A percentile compares a stretch with the other conserved stretches of the same genome.
Conservation (phyloP, 176 grass and related monocot species). For the Carex littledalei region DNA sequence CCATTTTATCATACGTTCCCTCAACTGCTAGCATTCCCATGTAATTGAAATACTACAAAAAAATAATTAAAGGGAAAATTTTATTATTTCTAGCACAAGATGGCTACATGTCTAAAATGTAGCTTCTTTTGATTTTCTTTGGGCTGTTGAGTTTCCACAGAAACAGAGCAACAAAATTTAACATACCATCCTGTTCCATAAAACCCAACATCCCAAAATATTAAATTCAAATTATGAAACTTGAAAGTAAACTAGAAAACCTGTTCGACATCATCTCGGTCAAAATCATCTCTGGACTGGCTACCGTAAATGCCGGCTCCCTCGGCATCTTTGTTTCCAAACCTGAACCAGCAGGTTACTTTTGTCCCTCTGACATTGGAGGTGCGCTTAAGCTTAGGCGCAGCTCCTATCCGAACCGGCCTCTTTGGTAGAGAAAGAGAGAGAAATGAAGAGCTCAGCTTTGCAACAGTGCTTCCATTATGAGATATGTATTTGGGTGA, state of each 20-base stretch:
- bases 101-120: background rate
- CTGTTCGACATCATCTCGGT: slow-evolving; percentile 95
- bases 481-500: slow-evolving; percentile 15
- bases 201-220: background rate
- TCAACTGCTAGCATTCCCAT: slow-evolving; percentile 99
- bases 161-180: background rate
- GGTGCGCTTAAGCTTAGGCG: slow-evolving; percentile 19
- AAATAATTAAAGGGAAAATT: background rate
- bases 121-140: background rate
- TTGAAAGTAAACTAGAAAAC: slow-evolving; percentile 9
- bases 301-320: slow-evolving; percentile 83
- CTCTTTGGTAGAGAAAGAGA: slow-evolving; percentile 16
- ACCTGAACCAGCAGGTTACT: slow-evolving; percentile 71
- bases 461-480: slow-evolving; percentile 7
- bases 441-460: slow-evolving; percentile 39
- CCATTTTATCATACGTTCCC: slow-evolving; percentile 98
- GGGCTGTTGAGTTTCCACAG: background rate
- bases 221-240: background rate
- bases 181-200: background rate
- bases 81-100: background rate
- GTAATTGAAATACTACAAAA: slow-evolving; percentile 93
- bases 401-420: slow-evolving; percentile 31
- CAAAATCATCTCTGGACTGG: slow-evolving; percentile 82
- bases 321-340: slow-evolving; percentile 78
- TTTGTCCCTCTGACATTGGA: slow-evolving; percentile 39